Evolutionary conservation across 768 basidiomycete species (phyloP).

Genomic region (Suillus paluster): DNA sequence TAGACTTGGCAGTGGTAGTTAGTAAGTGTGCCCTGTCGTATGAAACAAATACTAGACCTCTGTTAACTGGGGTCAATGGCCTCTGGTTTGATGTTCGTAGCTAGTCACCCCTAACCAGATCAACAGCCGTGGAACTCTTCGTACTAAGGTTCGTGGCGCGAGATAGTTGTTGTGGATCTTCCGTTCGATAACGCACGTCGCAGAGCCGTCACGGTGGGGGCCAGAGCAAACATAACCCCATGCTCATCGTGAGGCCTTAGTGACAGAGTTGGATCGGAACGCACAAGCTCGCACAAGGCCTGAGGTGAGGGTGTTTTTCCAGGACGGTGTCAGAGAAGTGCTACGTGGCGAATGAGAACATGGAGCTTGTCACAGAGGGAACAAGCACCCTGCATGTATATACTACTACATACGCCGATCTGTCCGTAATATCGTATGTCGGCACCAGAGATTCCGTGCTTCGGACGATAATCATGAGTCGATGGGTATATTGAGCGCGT

Average conservation of each 20-base stretch:
- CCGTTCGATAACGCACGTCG: too few species aligned
- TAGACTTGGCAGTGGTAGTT: background rate
- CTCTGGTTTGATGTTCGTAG: background rate
- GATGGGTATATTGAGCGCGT: background rate
- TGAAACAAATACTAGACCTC: background rate
- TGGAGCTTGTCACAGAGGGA: background rate
- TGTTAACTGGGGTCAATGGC: background rate
- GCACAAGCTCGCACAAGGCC: background rate
- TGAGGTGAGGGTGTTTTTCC: background rate
- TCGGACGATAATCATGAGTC: background rate
- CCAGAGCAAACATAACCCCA: background rate
- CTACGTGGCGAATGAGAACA: background rate
- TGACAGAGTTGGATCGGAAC: background rate
- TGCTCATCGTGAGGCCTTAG: background rate
- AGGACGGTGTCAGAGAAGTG: background rate
- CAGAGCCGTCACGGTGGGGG: too few species aligned
- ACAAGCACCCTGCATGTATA: too few species aligned
- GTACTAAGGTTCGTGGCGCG: background rate
- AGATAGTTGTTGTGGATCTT: background rate
- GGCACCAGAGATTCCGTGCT: background rate
- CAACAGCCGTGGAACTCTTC: too few species aligned
- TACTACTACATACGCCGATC: background rate
- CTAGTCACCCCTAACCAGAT: too few species aligned
- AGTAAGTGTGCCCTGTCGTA: background rate
- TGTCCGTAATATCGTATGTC: background rate